Conservation (phyloP, 495 filamentous ascomycete species). For the Lophiostoma macrostomum region DNA sequence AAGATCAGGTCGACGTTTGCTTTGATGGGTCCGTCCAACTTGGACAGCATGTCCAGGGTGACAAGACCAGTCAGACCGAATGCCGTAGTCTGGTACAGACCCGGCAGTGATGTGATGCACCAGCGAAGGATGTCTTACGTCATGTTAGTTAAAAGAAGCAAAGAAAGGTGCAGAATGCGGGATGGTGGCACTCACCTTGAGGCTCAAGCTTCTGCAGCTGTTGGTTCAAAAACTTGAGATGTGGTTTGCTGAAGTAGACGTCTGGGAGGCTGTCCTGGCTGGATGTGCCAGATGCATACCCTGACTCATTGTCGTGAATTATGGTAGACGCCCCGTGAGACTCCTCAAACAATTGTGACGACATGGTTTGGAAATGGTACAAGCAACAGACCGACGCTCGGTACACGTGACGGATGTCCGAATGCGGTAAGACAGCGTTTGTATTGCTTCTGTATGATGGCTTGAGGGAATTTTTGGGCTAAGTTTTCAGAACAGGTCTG, state of each 20-base stretch:
- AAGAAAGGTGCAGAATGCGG: not conserved
- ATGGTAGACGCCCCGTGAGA: slow-evolving; percentile 4
- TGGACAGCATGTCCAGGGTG: slow-evolving; percentile 92
- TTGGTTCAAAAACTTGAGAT: slow-evolving; percentile 84
- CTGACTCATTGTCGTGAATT: slow-evolving; percentile 61
- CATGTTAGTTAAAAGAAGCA: not conserved
- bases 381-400: not conserved
- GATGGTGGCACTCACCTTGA: slow-evolving; percentile 49
- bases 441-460: not conserved
- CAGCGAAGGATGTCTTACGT: slow-evolving; percentile 80
- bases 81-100: slow-evolving; percentile 94
- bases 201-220: slow-evolving; percentile 80
- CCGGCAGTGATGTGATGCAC: slow-evolving; percentile 85
- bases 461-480: not conserved
- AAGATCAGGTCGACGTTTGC: slow-evolving; percentile 83
- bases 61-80: slow-evolving; percentile 93
- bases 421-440: too few relatives aligned
- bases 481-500: not conserved
- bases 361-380: slow-evolving; percentile 14
- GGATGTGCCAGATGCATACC: slow-evolving; percentile 75
- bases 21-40: slow-evolving; percentile 55
- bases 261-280: slow-evolving; percentile 65
- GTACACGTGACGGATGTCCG: slow-evolving; percentile 21
- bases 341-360: slow-evolving; percentile 13
- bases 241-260: slow-evolving; percentile 81